phyloP scores from a whole-genome alignment of 495 filamentous ascomycete species.

The Xylaria curta region DNA sequence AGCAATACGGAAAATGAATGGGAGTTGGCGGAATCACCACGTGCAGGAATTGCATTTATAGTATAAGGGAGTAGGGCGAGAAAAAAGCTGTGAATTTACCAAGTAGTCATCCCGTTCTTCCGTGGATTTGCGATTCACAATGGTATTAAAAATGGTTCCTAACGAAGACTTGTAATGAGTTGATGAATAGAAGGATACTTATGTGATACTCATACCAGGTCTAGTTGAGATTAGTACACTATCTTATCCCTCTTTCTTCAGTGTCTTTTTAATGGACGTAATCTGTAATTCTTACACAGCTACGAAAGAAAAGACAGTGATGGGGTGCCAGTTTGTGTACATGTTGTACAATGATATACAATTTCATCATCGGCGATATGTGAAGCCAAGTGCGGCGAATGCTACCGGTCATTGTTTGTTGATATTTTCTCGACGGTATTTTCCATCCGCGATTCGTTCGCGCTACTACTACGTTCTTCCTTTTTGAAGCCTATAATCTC shows the following conservation, averaged over 20 bases:
- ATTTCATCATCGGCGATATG: background rate
- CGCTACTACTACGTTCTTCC: background rate
- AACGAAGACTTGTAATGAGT: background rate
- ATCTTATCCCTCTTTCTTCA: background rate
- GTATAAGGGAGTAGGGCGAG: conserved; percentile 19
- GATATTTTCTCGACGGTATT: background rate
- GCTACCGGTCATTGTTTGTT: conserved; percentile 16
- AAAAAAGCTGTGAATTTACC: conserved; percentile 22
- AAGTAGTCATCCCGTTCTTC: background rate
- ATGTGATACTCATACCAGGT: background rate
- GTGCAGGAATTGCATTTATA: conserved; percentile 17
- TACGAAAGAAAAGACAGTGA: background rate
- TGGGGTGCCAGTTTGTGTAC: background rate
- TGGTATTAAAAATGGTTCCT: background rate
- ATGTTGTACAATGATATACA: conserved; percentile 9
- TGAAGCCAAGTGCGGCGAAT: background rate
- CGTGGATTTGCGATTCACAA: background rate
- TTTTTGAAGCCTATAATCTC: conserved; percentile 72
- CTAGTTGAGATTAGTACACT: background rate
- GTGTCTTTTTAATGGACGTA: background rate
- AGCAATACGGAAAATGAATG: conserved; percentile 22
- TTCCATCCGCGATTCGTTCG: background rate
- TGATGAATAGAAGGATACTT: conserved; percentile 12
- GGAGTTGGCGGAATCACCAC: conserved; percentile 18
- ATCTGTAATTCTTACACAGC: background rate